Evolutionary conservation across 106 monocot species (phyloP).

Genomic region (Vanilla planifolia): DNA sequence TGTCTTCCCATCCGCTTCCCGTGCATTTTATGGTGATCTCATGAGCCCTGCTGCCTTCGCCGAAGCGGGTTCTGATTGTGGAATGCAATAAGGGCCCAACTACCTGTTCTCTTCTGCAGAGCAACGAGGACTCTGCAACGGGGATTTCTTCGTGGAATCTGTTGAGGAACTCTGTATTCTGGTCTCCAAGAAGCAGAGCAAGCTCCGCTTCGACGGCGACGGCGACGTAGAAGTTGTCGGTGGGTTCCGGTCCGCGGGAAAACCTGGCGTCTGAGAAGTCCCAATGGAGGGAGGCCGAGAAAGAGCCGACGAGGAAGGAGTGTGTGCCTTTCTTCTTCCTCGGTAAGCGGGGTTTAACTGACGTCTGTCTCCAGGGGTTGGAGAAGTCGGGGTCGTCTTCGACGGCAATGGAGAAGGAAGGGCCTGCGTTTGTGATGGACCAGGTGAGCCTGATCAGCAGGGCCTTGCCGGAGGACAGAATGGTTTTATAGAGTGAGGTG

Average conservation of each 20-base stretch:
- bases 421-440: constrained; percentile 36
- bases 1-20: background rate
- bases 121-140: constrained; percentile 14
- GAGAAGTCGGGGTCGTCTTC: constrained; percentile 17
- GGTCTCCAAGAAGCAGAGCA: constrained; percentile 37
- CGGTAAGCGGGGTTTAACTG: background rate
- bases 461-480: constrained; percentile 30
- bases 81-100: constrained; percentile 7
- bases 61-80: constrained; percentile 32
- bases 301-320: constrained; percentile 13
- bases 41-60: constrained; percentile 27
- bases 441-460: constrained; percentile 54
- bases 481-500: constrained; percentile 43
- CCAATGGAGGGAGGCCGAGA: constrained; percentile 26
- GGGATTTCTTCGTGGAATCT: background rate
- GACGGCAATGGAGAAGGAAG: constrained; percentile 39
- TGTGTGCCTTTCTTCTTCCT: constrained; percentile 30
- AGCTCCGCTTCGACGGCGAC: constrained; percentile 27
- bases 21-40: constrained; percentile 39
- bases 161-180: constrained; percentile 5
- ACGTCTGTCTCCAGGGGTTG: background rate
- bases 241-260: constrained; percentile 30
- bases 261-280: constrained; percentile 49
- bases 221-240: constrained; percentile 37
- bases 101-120: constrained; percentile 34